Evolutionary conservation across 2,329 filamentous ascomycete species (phyloP).

Genomic region (Alternaria angustiovoidea): DNA sequence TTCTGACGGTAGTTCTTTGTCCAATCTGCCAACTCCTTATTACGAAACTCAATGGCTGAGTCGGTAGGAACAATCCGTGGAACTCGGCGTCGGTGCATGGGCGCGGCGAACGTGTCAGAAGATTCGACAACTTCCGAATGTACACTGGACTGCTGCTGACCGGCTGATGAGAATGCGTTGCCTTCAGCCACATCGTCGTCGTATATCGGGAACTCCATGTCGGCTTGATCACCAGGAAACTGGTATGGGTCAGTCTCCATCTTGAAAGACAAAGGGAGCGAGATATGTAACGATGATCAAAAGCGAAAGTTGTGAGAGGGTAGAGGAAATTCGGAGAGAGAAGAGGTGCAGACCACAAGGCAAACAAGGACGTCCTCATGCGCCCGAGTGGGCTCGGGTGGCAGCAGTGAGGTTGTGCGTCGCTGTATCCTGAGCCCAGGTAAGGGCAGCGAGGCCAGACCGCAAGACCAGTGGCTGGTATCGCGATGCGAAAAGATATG

Average conservation of each 20-base stretch:
- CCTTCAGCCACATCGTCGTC: constrained; percentile 46
- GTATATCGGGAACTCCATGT: constrained; percentile 44
- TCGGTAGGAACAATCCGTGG: constrained; percentile 59
- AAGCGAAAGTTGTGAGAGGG: neutral
- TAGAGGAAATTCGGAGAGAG: neutral
- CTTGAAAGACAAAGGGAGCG: neutral
- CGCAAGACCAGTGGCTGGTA: neutral
- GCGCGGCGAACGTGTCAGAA: constrained; percentile 51
- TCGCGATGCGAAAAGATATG: constrained; percentile 10
- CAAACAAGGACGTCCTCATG: neutral
- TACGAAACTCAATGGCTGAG: constrained; percentile 60
- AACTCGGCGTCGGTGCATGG: constrained; percentile 49
- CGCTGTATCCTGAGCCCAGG: neutral
- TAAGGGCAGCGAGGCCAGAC: neutral
- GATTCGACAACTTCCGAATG: constrained; percentile 42
- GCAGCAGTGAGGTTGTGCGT: constrained; percentile 9
- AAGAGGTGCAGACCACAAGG: neutral
- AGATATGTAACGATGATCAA: neutral
- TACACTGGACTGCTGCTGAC: constrained; percentile 16
- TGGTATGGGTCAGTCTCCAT: constrained; percentile 29
- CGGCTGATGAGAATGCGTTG: constrained; percentile 34
- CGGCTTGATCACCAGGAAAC: constrained; percentile 36
- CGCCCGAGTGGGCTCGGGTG: neutral
- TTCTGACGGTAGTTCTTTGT: constrained; percentile 66
- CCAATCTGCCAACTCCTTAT: constrained; percentile 65